Evolutionary conservation across 2,329 filamentous ascomycete species (phyloP), one percentile per base, ranked within the genome.

Genomic region (Epichloe bromicola): DNA sequence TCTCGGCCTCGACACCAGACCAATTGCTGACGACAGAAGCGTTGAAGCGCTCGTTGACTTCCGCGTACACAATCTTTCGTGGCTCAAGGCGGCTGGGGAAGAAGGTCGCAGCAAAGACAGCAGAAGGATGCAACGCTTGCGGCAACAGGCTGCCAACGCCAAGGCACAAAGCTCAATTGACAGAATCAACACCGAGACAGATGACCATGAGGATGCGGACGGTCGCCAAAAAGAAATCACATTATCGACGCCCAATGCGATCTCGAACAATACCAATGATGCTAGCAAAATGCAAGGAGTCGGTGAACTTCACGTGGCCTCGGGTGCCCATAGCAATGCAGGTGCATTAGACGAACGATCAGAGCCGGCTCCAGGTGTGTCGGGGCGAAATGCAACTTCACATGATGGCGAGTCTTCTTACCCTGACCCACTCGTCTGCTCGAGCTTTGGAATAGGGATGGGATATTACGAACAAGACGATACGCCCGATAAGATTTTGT

Each of bases 21-120:
- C 86, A 36, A 83, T 97, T 46, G 91, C 93, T 2, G 93, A 98
- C 67, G 85, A 87, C 48, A 82, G 93, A 54, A 96, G 90, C 60
- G 82, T 95, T 5, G 91, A 97, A 65, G 84, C 82, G 23, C 75
- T 97, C 20, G 88, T 97, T 8, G 89, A 97, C 63, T 96, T 96
- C 66, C 82, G 86, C 26, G 75, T 87, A 40, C 91, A 94, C 49
- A 98, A 98, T 63, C 72, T 95, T 26, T 79, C 77, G 41, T 96
- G 89, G 88, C 70, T 97, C 46, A 79, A 79, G 61, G 76, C 72
- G 11, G 67, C 70, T 15, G 78, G 78, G 78, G 78, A 81, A 52
- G 76, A 79, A 53, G 73, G 74, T 52, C 74, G 78, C 23, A 79
- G 73, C 58, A 74, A 75, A 46, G 71, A 78, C 55, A 78, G 74